Percentiles rank a stretch among this genome's conserved stretches.
These are phyloP conservation scores for Boletus rubropictus DNA, from an alignment of 768 basidiomycete genomes.

Conservation along the genomic window DNA sequence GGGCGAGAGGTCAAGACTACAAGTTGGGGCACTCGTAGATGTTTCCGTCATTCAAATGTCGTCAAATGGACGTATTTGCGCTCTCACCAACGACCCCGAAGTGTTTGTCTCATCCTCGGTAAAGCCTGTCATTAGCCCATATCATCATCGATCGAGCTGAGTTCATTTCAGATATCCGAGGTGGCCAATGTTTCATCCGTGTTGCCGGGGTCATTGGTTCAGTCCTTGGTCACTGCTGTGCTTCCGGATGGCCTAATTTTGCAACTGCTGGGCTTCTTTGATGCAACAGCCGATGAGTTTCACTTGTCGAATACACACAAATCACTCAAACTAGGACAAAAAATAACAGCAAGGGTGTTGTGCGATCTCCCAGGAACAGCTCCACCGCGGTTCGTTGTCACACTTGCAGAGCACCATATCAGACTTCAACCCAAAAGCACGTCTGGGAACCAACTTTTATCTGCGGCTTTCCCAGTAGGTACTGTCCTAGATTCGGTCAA, in stretches of 20 bases:
- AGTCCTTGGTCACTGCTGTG: slow-evolving; percentile 73
- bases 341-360: slow-evolving; percentile 78
- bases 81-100: slow-evolving; percentile 50
- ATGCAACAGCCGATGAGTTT: slow-evolving; percentile 79
- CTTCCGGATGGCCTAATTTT: slow-evolving; percentile 73
- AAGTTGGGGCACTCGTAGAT: slow-evolving; percentile 63
- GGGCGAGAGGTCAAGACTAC: slow-evolving; percentile 35
- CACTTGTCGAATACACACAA: slow-evolving; percentile 53
- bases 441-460: slow-evolving; percentile 31
- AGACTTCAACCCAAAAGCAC: slow-evolving; percentile 41
- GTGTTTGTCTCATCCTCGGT: slow-evolving; percentile 53
- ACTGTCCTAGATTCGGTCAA: slow-evolving; percentile 65
- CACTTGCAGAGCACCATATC: slow-evolving; percentile 67
- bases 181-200: slow-evolving; percentile 73
- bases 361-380: slow-evolving; percentile 66
- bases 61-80: slow-evolving; percentile 75
- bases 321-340: slow-evolving; percentile 58
- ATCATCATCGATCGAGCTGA: slow-evolving; percentile 1
- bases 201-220: slow-evolving; percentile 80
- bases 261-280: slow-evolving; percentile 87
- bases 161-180: slow-evolving; percentile 54
- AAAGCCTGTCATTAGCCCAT: slow-evolving; percentile 21
- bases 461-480: slow-evolving; percentile 68
- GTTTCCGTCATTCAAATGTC: slow-evolving; percentile 63
- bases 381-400: slow-evolving; percentile 81